Percentiles rank a stretch among this genome's conserved stretches.
phyloP scores from a whole-genome alignment of 202 grass and related monocot species.

The Alloteropsis angusta region DNA sequence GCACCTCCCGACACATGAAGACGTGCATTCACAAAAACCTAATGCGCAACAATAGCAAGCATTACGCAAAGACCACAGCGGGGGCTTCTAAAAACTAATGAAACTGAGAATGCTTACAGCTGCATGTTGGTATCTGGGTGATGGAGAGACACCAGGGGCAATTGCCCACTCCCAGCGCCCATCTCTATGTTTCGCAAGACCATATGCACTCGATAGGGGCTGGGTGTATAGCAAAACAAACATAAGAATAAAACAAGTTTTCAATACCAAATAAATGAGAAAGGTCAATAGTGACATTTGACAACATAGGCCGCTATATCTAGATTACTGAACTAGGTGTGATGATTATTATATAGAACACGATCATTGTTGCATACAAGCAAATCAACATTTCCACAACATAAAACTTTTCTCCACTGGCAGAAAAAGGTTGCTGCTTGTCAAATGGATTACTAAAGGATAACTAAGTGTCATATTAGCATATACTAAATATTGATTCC shows the following conservation, averaged over 20 bases:
- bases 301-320: neutral
- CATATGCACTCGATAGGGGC: slow-evolving; percentile 94
- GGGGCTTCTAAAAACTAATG: neutral
- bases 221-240: slow-evolving; percentile 22
- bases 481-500: neutral
- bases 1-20: slow-evolving; percentile 98
- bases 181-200: slow-evolving; percentile 98
- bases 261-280: neutral
- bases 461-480: neutral
- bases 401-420: neutral
- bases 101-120: slow-evolving; percentile 55
- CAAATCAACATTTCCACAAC: slow-evolving; percentile 5
- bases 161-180: slow-evolving; percentile 99
- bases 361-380: neutral
- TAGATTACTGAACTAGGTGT: neutral
- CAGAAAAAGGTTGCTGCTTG: neutral
- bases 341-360: neutral
- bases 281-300: neutral
- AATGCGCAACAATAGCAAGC: slow-evolving; percentile 20
- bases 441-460: neutral
- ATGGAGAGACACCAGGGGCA: slow-evolving; percentile 96
- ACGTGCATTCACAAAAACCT: slow-evolving; percentile 98
- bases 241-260: neutral
- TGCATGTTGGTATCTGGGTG: slow-evolving; percentile 99
- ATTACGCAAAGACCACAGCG: neutral